Base-by-base conservation (phyloP, 257 asterid genomes). In the Scutellaria minor region DNA sequence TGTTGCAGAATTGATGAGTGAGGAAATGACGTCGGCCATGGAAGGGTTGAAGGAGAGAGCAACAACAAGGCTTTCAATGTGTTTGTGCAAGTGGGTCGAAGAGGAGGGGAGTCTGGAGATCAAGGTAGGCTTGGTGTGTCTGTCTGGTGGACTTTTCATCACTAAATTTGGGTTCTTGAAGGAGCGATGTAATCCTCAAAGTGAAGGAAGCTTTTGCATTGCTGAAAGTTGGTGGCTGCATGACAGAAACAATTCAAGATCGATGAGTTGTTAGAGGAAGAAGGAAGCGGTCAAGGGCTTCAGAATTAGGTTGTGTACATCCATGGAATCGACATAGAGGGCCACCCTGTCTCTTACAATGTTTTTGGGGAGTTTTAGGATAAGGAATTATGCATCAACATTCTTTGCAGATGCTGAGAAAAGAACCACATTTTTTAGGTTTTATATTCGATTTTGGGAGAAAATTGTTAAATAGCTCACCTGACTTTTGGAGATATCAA, bases 351-450 rank as follows among this genome's bases (percentile, higher is more conserved):
- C 14, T 85, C 88, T 64, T 94, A 88, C 86, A 94, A 94, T 47
- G 90, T 91, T 7, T 89, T 89, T 64, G 99, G 97, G 0, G 99
- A 88, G 47, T 91, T 94, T 47, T 93, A 91, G 81, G 88, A 94
- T 13, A 94, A 88, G 76, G 99, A 91, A n/a, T 68, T 93, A 68
- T 93, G 91, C 76, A 85, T 70, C 80, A 91, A 73, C 69, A 86
- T 18, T 18, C 98, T 6, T 91, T 93, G 87, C 91, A 1, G 98
- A 93, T 82, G 90, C 89, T 11, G 96, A 89, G 75, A 93, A 93
- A 66, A 78, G 91, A 42, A 83, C 76, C 0, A 93, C 82, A 42
- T 93, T 93, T n/a, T 70, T 93, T 78, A 84, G 88, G 70, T 91
- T 88, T 86, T 86, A 92, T 60, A 93, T 93, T 64, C 92, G 83